These are phyloP conservation scores for Lipomyces yamadae DNA, from an alignment of 805 yeast genomes.

Conservation along the genomic window DNA sequence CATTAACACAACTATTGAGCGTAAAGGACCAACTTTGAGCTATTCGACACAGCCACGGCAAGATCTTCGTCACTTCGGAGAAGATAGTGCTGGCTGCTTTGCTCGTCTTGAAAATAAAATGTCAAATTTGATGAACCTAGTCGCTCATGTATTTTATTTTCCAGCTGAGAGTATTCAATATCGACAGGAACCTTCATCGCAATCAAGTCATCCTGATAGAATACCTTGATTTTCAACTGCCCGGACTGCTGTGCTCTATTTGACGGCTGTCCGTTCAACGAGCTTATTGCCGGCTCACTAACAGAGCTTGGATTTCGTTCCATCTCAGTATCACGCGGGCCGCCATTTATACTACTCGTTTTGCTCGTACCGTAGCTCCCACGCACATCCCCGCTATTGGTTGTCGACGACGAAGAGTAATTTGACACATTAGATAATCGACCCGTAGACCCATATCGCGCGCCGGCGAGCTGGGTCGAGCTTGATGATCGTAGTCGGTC, in stretches of 20 bases:
- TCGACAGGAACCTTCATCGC: constrained; percentile 48
- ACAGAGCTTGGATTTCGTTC: constrained; percentile 19
- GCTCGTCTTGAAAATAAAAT: constrained; percentile 42
- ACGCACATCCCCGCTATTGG: constrained; percentile 16
- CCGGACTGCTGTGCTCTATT: constrained; percentile 18
- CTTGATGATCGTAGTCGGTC: constrained; percentile 21
- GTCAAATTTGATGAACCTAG: constrained; percentile 42
- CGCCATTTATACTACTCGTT: constrained; percentile 11
- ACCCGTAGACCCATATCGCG: not conserved
- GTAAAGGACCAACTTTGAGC: constrained; percentile 29
- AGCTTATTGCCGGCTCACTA: constrained; percentile 13
- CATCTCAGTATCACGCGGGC: constrained; percentile 21
- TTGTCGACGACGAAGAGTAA: constrained; percentile 13
- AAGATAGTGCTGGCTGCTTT: constrained; percentile 39
- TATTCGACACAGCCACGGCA: constrained; percentile 45
- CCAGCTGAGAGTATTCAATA: constrained; percentile 43
- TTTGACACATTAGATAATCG: constrained; percentile 6
- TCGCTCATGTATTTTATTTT: constrained; percentile 44
- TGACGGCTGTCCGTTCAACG: not conserved
- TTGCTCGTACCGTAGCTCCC: constrained; percentile 18
- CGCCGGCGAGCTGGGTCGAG: not conserved
- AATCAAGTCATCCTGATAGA: constrained; percentile 46
- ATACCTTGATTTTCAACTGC: constrained; percentile 48
- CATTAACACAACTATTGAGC: constrained; percentile 21
- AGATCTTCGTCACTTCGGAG: constrained; percentile 45